These are phyloP conservation scores for Eutrema yunnanense DNA, from an alignment of 345 rosid species.

Conservation along the genomic window DNA sequence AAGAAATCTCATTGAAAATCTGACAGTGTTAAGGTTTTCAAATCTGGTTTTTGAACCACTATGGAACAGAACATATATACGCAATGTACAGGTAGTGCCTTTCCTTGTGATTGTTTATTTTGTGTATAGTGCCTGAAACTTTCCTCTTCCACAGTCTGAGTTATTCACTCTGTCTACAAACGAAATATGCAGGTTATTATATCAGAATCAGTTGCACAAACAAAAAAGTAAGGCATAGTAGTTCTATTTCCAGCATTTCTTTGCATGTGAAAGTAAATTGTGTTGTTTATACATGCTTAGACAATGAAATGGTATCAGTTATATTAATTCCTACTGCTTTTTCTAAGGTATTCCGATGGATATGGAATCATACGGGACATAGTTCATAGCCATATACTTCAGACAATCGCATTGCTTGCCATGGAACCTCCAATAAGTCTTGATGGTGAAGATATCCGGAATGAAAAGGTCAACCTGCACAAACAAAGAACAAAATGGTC, in stretches of 20 bases:
- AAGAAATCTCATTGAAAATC: conserved; percentile 73
- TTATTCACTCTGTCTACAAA: conserved; percentile 15
- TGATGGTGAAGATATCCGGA: conserved; percentile 74
- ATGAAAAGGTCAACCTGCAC: conserved; percentile 51
- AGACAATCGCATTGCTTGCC: conserved; percentile 69
- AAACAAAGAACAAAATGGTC: neutral
- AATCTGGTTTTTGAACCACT: conserved; percentile 75
- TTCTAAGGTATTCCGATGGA: conserved; percentile 64
- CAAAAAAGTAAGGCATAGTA: conserved; percentile 37
- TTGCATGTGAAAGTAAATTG: neutral
- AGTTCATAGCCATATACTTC: conserved; percentile 70
- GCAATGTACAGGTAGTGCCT: conserved; percentile 47
- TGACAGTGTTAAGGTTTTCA: conserved; percentile 66
- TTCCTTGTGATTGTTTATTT: neutral
- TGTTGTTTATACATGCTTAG: neutral
- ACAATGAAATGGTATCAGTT: neutral
- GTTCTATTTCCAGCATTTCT: neutral
- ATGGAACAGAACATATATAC: conserved; percentile 66
- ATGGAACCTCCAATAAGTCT: conserved; percentile 86
- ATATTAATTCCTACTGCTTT: neutral
- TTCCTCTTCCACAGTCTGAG: neutral
- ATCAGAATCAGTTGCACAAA: conserved; percentile 45
- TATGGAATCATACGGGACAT: conserved; percentile 73
- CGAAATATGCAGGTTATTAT: conserved; percentile 48
- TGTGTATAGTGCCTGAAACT: neutral